Percentiles rank a stretch among this genome's conserved stretches.
Evolutionary conservation across 352 stramenopile genomes (phyloP).

Genomic region (Globisporangium heterothallicum): DNA sequence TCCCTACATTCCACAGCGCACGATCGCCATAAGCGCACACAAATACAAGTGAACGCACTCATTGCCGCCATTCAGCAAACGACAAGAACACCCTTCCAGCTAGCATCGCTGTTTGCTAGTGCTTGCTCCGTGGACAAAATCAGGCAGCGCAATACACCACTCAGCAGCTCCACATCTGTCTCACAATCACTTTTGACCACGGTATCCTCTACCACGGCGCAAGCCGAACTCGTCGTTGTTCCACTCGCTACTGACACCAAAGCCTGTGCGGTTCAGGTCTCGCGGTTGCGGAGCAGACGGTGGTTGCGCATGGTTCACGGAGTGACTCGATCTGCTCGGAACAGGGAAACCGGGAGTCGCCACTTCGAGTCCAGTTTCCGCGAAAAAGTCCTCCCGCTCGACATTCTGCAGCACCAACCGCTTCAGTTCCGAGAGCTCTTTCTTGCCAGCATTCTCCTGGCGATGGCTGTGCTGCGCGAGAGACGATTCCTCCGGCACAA

Average conservation of each 20-base stretch:
- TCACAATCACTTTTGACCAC: slow-evolving; percentile 46
- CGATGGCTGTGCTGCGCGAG: slow-evolving; percentile 88
- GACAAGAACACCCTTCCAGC: no score
- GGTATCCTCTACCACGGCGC: slow-evolving; percentile 58
- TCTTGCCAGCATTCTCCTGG: slow-evolving; percentile 82
- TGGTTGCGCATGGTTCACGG: slow-evolving; percentile 8
- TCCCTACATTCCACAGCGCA: no score
- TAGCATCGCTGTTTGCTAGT: neutral
- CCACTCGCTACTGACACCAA: slow-evolving; percentile 65
- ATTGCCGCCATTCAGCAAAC: neutral
- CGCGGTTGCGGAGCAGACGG: slow-evolving; percentile 14
- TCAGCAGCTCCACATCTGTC: neutral
- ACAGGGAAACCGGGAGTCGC: slow-evolving; percentile 10
- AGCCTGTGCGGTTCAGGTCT: slow-evolving; percentile 39
- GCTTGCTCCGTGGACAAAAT: neutral
- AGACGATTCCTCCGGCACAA: slow-evolving; percentile 92
- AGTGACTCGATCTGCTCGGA: slow-evolving; percentile 7
- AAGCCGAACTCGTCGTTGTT: slow-evolving; percentile 84
- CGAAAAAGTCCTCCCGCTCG: slow-evolving; percentile 75
- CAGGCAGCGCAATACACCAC: neutral
- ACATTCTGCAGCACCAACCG: slow-evolving; percentile 83
- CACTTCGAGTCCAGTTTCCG: slow-evolving; percentile 15
- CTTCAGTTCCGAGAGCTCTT: slow-evolving; percentile 85
- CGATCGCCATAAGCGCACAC: no score
- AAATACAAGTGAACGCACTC: neutral